phyloP scores from a whole-genome alignment of 1,139 yeast genomes.

The Candida neerlandica region DNA sequence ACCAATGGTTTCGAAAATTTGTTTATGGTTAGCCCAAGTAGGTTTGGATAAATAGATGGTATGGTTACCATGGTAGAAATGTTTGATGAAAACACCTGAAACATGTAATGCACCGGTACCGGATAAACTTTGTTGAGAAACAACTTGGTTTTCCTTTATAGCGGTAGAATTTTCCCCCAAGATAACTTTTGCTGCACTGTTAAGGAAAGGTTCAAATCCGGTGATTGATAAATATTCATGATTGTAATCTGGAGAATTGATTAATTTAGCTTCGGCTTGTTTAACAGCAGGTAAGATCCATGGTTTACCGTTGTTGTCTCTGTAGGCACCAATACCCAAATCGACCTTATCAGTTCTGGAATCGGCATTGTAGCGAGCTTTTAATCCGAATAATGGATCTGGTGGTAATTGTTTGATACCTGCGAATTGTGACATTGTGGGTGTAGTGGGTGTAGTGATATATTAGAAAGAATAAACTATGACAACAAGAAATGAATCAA shows the following conservation, averaged over 20 bases:
- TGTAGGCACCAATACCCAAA: constrained; percentile 94
- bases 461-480: neutral
- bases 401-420: constrained; percentile 65
- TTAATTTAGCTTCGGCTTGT: constrained; percentile 62
- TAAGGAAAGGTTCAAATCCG: constrained; percentile 71
- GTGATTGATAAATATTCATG: constrained; percentile 90
- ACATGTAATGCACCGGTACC: constrained; percentile 97
- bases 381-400: constrained; percentile 82
- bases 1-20: constrained; percentile 73
- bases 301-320: constrained; percentile 91
- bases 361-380: constrained; percentile 72
- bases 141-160: constrained; percentile 54
- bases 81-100: constrained; percentile 73
- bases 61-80: constrained; percentile 48
- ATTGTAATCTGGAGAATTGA: constrained; percentile 61
- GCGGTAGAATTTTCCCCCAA: constrained; percentile 69
- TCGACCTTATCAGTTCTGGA: constrained; percentile 73
- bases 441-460: too few species aligned
- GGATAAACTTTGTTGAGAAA: constrained; percentile 83
- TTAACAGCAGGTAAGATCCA: constrained; percentile 90
- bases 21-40: constrained; percentile 95
- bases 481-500: neutral
- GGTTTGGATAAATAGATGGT: constrained; percentile 82
- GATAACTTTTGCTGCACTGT: constrained; percentile 77
- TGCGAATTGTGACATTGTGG: constrained; percentile 44